These are phyloP conservation scores for Sporobolomyces phaffii DNA, from an alignment of 768 basidiomycete genomes.

Conservation along the genomic window DNA sequence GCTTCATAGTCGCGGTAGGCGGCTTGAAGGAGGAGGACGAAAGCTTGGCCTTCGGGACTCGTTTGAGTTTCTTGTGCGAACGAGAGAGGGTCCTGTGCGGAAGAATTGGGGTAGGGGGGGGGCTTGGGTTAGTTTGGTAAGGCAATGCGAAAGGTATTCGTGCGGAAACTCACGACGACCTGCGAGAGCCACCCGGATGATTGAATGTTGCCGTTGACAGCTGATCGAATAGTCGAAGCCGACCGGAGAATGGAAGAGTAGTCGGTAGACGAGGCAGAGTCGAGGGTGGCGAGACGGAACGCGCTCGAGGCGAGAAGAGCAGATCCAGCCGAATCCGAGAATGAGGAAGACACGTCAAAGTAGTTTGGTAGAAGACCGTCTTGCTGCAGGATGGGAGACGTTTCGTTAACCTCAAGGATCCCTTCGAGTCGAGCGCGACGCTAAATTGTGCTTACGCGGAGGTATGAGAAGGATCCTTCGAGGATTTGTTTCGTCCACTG, in stretches of 20 bases:
- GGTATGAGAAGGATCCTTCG: conserved; percentile 24
- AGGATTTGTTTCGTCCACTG: conserved; percentile 43
- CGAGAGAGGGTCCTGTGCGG: conserved; percentile 56
- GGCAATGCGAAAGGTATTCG: too few species aligned
- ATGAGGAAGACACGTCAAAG: conserved; percentile 55
- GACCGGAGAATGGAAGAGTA: neutral
- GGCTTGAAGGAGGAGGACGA: conserved; percentile 67
- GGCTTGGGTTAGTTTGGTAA: too few species aligned
- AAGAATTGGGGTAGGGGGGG: too few species aligned
- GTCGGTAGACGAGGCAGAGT: conserved; percentile 46
- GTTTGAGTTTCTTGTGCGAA: conserved; percentile 52
- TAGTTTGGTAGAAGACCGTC: conserved; percentile 62
- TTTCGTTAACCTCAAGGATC: too few species aligned
- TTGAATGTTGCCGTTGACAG: conserved; percentile 39
- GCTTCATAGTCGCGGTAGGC: conserved; percentile 66
- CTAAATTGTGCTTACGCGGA: conserved; percentile 9
- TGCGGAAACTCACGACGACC: conserved; percentile 35
- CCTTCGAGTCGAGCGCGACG: too few species aligned
- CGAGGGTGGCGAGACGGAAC: conserved; percentile 59
- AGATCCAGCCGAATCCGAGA: conserved; percentile 67
- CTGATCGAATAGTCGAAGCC: conserved; percentile 44
- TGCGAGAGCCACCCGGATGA: conserved; percentile 15
- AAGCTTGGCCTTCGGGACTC: conserved; percentile 73
- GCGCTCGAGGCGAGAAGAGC: conserved; percentile 70
- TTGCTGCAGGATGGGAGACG: neutral